phyloP scores from a whole-genome alignment of 768 basidiomycete genomes.

The Leucogyrophana mollusca region DNA sequence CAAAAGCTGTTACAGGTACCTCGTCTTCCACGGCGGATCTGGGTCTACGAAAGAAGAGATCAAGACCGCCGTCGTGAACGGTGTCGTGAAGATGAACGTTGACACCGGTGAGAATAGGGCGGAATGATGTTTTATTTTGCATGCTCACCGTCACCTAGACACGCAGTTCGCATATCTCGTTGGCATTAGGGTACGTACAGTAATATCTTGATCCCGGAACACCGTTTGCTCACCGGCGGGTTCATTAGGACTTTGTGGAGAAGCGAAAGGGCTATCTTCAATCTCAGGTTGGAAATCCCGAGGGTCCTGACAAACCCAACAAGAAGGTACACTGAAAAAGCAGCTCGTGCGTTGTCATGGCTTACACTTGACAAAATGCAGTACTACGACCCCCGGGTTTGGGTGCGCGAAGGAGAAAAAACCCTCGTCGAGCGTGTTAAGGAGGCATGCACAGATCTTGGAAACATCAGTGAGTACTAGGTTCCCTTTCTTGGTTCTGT shows the following conservation, averaged over 20 bases:
- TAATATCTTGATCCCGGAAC: not conserved
- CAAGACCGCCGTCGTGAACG: constrained; percentile 57
- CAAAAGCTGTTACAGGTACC: constrained; percentile 39
- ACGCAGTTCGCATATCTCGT: constrained; percentile 55
- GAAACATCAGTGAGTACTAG: constrained; percentile 44
- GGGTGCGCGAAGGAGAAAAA: constrained; percentile 95
- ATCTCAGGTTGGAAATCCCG: constrained; percentile 65
- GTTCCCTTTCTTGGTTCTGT: not conserved
- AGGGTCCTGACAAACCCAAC: constrained; percentile 68
- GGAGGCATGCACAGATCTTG: constrained; percentile 82
- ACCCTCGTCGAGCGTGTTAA: constrained; percentile 78
- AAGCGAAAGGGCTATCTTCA: constrained; percentile 58
- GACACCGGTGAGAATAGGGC: constrained; percentile 41
- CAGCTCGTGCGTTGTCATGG: too few species aligned
- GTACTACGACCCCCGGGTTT: constrained; percentile 90
- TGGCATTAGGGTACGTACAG: constrained; percentile 39
- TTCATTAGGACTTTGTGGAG: constrained; percentile 49
- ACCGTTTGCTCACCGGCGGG: not conserved
- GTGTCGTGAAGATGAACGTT: constrained; percentile 73
- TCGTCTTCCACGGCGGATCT: constrained; percentile 73
- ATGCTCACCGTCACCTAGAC: not conserved
- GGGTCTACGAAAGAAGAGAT: constrained; percentile 69
- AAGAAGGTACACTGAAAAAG: constrained; percentile 50
- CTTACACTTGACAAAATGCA: constrained; percentile 21
- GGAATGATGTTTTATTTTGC: constrained; percentile 3